Evolutionary conservation across 441 rosid genomes (phyloP), one percentile per base, ranked within the genome.

Genomic region (Pelargonium exstipulatum): DNA sequence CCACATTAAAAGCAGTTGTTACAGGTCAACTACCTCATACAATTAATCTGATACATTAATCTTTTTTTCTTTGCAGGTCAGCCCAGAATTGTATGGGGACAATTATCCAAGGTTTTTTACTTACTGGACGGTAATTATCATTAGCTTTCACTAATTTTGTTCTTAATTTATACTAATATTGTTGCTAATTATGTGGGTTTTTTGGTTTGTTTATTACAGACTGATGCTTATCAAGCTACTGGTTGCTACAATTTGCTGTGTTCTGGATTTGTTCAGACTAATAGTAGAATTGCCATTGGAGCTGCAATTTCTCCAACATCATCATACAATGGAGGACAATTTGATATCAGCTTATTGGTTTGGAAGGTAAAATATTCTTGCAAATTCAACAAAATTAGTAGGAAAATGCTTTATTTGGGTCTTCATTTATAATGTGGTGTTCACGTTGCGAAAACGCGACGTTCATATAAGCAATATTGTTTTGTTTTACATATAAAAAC

Each of bases 221-320:
- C 80, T 0, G 99, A 95, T 75, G 95, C 99, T 22, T 95, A 95
- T 72, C 99, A 91, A 78, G 91, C 97, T 40, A 95, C 99, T 0
- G 99, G 99, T 13, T 95, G 99, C 80, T 95, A 95, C 76, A 95
- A 95, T 83, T 79, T 95, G 73, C 79, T 91, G n/a, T 95, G 99
- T 75, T 90, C 99, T 2, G 99, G 99, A 24, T 95, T 95, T 78
- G 89, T 95, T 35, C 99, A 95, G 76, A 95, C 97, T 37, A 90
- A 88, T 67, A 95, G 74, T 76, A 79, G 80, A 73, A 82, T 95
- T 66, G 96, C 97, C 1, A 89, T 95, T 26, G 99, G 99, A 68
- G 99, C 99, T 65, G 97, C 97, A 53, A 95, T 95, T 69, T 91
- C 99, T 80, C 99, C 99, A 8, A 88, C 96, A 0, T 95, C 99